Base-by-base conservation (phyloP, 106 monocot species). In the Apostasia shenzhenica region DNA sequence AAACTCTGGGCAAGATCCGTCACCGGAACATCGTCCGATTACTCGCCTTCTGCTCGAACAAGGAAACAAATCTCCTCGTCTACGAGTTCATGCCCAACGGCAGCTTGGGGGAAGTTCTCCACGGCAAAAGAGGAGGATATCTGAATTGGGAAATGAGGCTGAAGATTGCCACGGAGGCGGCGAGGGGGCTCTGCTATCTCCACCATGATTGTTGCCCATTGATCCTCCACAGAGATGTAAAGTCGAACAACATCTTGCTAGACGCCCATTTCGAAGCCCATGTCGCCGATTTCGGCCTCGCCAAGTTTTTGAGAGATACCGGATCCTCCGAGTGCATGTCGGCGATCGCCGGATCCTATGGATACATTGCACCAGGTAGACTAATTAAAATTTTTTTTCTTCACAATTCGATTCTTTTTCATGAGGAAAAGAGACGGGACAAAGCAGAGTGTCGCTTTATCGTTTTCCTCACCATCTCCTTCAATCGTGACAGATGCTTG, bases 41-140 rank as follows among this genome's bases (percentile, higher is more conserved):
- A 45, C 68, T 85, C 3, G 85, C 85, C 0, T 81, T 81, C 9
- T 81, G 80, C 54, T 67, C 67, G 14, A 81, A 85, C 75, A 74
- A 67, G 8, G 81, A 81, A 54, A 75, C 69, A 6, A 81, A 81
- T 5, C 61, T 85, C 2, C 72, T 85, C 2, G 81, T 85, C 44
- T 85, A 85, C 59, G 85, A 85, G 78, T 78, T 71, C 74, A 85
- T 85, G 85, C 72, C 73, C 6, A 85, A 85, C 48, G 85, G 85
- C 40, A 85, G 85, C 70, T 58, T 85, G 38, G 85, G 85, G 4
- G 85, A 85, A 67, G 66, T 78, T 58, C 75, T 85, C 39, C 85
- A 85, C 64, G 85, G 85, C 41, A 85, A 81, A 61, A 74, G 81
- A 43, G 81, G 85, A 1, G 75, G 74, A 9, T 76, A 73, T 75